Base-by-base conservation (phyloP, 768 basidiomycete species). In the Termitomyces sp. region DNA sequence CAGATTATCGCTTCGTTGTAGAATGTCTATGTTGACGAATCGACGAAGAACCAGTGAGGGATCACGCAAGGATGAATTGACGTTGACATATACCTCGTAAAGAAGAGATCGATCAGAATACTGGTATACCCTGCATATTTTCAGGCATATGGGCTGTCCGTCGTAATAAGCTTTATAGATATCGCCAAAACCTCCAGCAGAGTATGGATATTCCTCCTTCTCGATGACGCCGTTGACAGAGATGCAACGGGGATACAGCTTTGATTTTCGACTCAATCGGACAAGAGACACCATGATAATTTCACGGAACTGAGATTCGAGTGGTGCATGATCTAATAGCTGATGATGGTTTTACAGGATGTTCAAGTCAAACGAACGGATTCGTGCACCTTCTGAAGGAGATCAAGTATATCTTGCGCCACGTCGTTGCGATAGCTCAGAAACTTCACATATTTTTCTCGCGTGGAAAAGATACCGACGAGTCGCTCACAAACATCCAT, bases 151-250 rank as follows among this genome's bases (percentile, higher is more conserved):
- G 1, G 54, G 28, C n/a, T 62, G 54, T 18, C 57, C 62, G 2
- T 53, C 56, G 33, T 65, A 62, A 12, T 54, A 18, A 0, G 67
- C 69, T 61, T 61, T 68, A 60, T 66, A 68, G 14, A 72, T 63
- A 20, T 71, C 71, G 6, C 68, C 66, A 51, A 69, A 72, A 10
- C 61, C 56, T 4, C 71, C 70, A 13, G 59, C 57, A 2, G 67
- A 55, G 3, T 61, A 54, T 5, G 61, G 55, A n/a, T 55, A 57
- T 6, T 60, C 59, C 1, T 54, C 53, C 22, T 12, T 44, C 9
- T 57, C 36, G 10, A 50, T 46, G 8, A 55, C 55, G 13, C 58
- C 58, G 10, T 53, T 54, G 20, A 68, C 44, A 4, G 59, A 38
- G 33, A 71, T 64, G 30, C 66, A 69, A 6, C 63, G 59, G 8